phyloP scores from a whole-genome alignment of 352 stramenopile species.

The Phytophthora fragariaefolia region DNA sequence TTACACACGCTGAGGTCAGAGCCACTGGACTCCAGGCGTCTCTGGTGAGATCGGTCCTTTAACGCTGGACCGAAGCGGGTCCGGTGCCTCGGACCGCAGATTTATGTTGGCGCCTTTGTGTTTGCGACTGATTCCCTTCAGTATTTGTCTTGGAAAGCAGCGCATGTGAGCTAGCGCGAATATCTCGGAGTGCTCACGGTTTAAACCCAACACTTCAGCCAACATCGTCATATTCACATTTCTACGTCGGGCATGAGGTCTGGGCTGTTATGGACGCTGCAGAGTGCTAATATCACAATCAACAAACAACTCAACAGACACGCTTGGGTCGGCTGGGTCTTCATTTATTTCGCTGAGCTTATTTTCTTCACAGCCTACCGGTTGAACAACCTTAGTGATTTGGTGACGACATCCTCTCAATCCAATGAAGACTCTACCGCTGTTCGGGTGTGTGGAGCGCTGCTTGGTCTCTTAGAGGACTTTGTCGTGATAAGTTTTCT shows the following conservation, averaged over 20 bases:
- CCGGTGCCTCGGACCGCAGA: neutral
- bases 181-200: no score
- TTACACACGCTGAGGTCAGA: neutral
- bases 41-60: conserved; percentile 27
- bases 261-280: conserved; percentile 9
- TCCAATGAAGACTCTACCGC: conserved; percentile 18
- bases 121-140: conserved; percentile 19
- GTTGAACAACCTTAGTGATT: conserved; percentile 26
- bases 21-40: conserved; percentile 3
- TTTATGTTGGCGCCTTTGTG: conserved; percentile 11
- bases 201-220: no score
- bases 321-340: conserved; percentile 29
- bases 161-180: neutral
- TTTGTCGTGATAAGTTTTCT: conserved; percentile 37
- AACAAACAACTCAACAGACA: conserved; percentile 30
- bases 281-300: conserved; percentile 23
- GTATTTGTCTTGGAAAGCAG: neutral
- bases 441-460: conserved; percentile 9
- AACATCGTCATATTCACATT: conserved; percentile 6
- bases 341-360: conserved; percentile 29
- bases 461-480: conserved; percentile 35
- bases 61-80: conserved; percentile 7
- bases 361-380: conserved; percentile 34
- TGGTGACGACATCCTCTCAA: conserved; percentile 7
- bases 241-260: conserved; percentile 15